phyloP scores from a whole-genome alignment of 2,329 filamentous ascomycete species.

The Pseudocercospora crystallina region DNA sequence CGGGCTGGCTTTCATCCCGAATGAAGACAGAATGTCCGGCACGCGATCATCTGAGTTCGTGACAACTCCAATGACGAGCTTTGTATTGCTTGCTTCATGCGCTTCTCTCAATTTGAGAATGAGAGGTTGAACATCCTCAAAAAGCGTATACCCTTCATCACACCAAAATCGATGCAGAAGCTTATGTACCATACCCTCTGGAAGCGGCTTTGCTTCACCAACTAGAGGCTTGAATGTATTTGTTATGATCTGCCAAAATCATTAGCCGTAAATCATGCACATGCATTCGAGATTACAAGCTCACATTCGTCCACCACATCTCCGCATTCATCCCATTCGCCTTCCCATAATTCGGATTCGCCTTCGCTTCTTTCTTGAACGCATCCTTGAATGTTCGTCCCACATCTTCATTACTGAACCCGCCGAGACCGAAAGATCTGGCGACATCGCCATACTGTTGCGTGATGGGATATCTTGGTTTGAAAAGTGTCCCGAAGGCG shows the following conservation, averaged over 20 bases:
- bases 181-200: conserved; percentile 46
- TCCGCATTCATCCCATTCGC: conserved; percentile 51
- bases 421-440: conserved; percentile 48
- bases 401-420: conserved; percentile 45
- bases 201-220: conserved; percentile 37
- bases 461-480: conserved; percentile 51
- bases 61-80: conserved; percentile 56
- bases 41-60: conserved; percentile 66
- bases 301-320: conserved; percentile 61
- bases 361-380: conserved; percentile 48
- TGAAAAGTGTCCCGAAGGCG: conserved; percentile 65
- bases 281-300: neutral
- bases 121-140: conserved; percentile 47
- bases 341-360: conserved; percentile 61
- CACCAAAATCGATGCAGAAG: conserved; percentile 57
- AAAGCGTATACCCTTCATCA: conserved; percentile 53
- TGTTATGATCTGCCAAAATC: conserved; percentile 47
- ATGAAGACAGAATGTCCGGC: conserved; percentile 52
- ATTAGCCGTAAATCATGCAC: neutral
- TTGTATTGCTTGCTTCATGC: conserved; percentile 12
- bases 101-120: conserved; percentile 43
- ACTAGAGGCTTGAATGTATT: conserved; percentile 53
- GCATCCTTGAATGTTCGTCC: conserved; percentile 45
- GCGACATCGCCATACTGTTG: conserved; percentile 58
- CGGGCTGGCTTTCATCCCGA: conserved; percentile 52